Evolutionary conservation across 1,284 basidiomycete species (phyloP), one percentile per base, ranked within the genome.

Genomic region (Rhodofomes roseus): DNA sequence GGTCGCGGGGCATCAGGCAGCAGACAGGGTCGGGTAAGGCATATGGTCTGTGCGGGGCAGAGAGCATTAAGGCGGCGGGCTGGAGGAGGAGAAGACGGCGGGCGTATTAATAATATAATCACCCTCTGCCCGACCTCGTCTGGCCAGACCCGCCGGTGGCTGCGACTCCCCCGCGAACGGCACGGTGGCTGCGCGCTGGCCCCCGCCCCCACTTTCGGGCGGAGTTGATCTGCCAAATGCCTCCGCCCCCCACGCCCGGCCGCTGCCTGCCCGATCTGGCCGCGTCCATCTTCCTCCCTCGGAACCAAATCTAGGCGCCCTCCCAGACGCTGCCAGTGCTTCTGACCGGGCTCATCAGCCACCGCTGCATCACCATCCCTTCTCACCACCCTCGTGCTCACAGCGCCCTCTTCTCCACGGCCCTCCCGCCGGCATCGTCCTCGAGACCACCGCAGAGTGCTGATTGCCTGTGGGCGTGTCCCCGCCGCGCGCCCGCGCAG

Each of bases 281-380:
- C n/a, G 6, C 52, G 27, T 23, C 52, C 50, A 58, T 58, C 57
- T 58, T 54, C 57, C 41, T 54, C 18, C 31, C n/a, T 46, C 57
- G 57, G 57, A 58, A 58, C 51, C 52, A 58, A 58, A 58, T 58
- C 57, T 58, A 58, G 50, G 31, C 57, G 57, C 57, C 41, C n/a
- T 20, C 2, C 25, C 43, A 29, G 43, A 31, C 36, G 22, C 29
- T 25, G 20, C 20, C 41, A 23, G 25, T 7, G 12, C 16, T 11
- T 22, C 23, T 50, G 27, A 27, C 46, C 36, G 31, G 55, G 12
- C 20, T 39, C 22, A 20, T 20, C 12, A 37, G 27, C 6, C 25
- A 29, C 25, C 25, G 25, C 29, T 50, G 18, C 46, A 14, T 11
- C 22, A 23, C 14, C 23, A 27, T 12, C 16, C 12, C 14, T 4